Evolutionary conservation across 495 filamentous ascomycete genomes (phyloP), one percentile per base, ranked within the genome.

Genomic region (Chaetomidium leptoderma): DNA sequence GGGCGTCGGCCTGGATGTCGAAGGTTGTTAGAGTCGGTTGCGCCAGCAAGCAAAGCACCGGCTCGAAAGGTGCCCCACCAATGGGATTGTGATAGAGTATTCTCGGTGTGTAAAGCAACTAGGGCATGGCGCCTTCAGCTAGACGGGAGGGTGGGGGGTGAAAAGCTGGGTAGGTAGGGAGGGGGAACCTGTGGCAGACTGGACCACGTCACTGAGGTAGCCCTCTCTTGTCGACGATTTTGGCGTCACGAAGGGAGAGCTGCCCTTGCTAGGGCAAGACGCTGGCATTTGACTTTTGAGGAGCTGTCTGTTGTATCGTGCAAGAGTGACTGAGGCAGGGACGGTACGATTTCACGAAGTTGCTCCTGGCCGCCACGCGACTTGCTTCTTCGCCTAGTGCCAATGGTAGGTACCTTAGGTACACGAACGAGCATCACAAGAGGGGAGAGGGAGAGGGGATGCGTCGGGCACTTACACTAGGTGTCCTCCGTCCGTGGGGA

Each of bases 151-250:
- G 32, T n/a, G 46, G 21, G 29, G 42, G 53, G 53, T 55, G 37
- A 26, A 29, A n/a, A n/a, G n/a, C n/a, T n/a, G 21, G 8, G 21
- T 8, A 6, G 2, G 6, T 7, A 6, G 11, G 29, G 19, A 35
- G 21, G 29, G 21, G 29, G 21, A 13, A 11, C 21, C 35, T n/a
- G n/a, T n/a, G 36, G 35, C 6, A 29, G 23, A 30, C 23, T 19
- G 16, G 24, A 56, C 43, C 53, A 48, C 43, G 44, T 48, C 43
- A 56, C 43, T 9, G 43, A 21, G 26, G 32, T 26, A 27, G 16
- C 23, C 43, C 16, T 29, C 24, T 46, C 7, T 10, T 16, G 10
- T 10, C 11, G 17, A 26, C 10, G 17, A 21, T 8, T 21, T 13
- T 51, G 4, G 23, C 7, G 43, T 29, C 43, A 23, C 24, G 45